Evolutionary conservation across 1,284 basidiomycete genomes (phyloP), one percentile per base, ranked within the genome.

Genomic region (Inonotus hispidus): DNA sequence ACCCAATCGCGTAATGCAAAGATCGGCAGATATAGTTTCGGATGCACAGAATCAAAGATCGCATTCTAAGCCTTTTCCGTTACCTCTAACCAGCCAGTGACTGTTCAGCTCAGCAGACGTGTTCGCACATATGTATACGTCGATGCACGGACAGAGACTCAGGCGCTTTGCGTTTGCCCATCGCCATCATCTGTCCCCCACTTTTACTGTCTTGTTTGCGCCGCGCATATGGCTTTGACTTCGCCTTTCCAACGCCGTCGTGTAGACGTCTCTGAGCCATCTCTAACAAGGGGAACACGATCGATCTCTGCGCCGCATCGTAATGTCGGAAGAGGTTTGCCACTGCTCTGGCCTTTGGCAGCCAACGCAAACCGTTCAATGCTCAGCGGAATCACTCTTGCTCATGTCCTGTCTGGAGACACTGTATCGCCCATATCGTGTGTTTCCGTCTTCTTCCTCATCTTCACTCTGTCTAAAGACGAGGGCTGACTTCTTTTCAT

Each of bases 361-460:
- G 56, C 56, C 19, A 46, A 49, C 13, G 56, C 56, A 21, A 58
- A 58, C 25, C 56, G 56, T 6, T 58, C 56, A 16, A 49, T 43
- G 43, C 23, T 57, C 21, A 43, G 25, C 21, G 53, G 47, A 19
- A 61, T 61, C 19, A 61, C 59, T 27, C 63, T 71, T 61, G 75
- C 73, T 23, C 68, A 74, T 59, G 66, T 77, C 46, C 65, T 78
- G 7, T 68, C 75, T 27, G 76, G 76, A 1, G 72, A 75, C 56
- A 77, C 77, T 10, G 77, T 75, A 63, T 62, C 70, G 49, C 77
- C 77, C 14, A 74, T 78, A 53, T 72, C 73, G 74, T 74, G 45
- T 49, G 67, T 65, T 19, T 21, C 13, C 43, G 16, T 32, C 52
- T 23, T 7, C 11, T 11, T 2, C 35, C 59, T 5, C 19, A 16